Conservation (phyloP, 352 stramenopile species). For the Phytophthora pini region DNA sequence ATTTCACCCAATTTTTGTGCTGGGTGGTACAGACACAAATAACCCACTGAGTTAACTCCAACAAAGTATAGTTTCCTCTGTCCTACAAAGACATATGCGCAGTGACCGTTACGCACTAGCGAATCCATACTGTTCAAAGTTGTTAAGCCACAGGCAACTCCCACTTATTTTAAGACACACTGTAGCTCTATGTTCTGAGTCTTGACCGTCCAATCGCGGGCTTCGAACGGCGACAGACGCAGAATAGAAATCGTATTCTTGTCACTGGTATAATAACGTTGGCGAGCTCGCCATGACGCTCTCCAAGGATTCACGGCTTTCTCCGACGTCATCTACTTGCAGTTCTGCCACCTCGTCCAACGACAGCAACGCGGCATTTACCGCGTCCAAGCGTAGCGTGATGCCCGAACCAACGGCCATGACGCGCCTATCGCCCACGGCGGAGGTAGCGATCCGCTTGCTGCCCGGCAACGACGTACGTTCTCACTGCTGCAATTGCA, state of each 20-base stretch:
- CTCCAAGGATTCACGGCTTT: slow-evolving; percentile 10
- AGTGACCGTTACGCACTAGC: slow-evolving; percentile 16
- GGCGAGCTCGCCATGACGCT: slow-evolving; percentile 20
- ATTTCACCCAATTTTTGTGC: no score
- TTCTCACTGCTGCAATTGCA: neutral
- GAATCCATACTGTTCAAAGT: neutral
- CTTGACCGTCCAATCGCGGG: slow-evolving; percentile 25
- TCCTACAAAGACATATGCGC: slow-evolving; percentile 1
- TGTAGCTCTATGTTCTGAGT: slow-evolving; percentile 15
- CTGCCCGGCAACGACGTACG: slow-evolving; percentile 82
- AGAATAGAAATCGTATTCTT: slow-evolving; percentile 14
- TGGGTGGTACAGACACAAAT: no score
- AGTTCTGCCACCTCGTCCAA: slow-evolving; percentile 21
- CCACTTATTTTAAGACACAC: slow-evolving; percentile 1
- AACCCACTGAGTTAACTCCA: no score
- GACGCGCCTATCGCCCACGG: slow-evolving; percentile 52
- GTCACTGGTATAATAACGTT: neutral
- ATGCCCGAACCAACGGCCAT: slow-evolving; percentile 28
- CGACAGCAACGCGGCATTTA: slow-evolving; percentile 17
- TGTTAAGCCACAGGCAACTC: neutral
- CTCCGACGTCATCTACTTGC: slow-evolving; percentile 16
- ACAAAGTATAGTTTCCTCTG: neutral
- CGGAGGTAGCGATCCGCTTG: slow-evolving; percentile 64
- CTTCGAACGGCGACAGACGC: slow-evolving; percentile 9
- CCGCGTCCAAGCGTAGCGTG: slow-evolving; percentile 15